Conservation (phyloP, 371 early-diverging fungal species). For the Syncephalastrum contaminatum region DNA sequence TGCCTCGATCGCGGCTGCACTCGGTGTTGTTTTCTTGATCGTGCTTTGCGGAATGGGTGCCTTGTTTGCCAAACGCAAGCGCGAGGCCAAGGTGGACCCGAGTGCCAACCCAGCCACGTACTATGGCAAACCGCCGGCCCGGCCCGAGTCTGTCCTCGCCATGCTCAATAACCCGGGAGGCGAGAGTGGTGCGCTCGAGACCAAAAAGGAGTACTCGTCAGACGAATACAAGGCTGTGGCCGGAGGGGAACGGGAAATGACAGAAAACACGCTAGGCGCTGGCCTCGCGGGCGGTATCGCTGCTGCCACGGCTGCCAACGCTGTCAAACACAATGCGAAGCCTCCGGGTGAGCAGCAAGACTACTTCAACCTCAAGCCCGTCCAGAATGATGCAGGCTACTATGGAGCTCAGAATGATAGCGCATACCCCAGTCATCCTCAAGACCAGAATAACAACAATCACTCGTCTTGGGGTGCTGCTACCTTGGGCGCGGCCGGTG, state of each 20-base stretch:
- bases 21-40: constrained; percentile 67
- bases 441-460: too few relatives aligned
- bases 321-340: not conserved
- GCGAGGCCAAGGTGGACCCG: constrained; percentile 32
- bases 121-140: constrained; percentile 45
- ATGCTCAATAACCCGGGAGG: constrained; percentile 21
- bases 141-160: constrained; percentile 41
- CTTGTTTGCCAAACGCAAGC: constrained; percentile 31
- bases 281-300: constrained; percentile 23
- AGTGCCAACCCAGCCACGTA: constrained; percentile 31
- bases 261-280: constrained; percentile 1
- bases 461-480: too few relatives aligned
- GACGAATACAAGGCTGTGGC: not conserved
- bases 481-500: too few relatives aligned
- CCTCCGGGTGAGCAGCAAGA: not conserved
- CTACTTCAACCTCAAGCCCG: constrained; percentile 3
- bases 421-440: too few relatives aligned
- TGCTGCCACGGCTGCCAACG: constrained; percentile 12
- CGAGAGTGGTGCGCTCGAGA: constrained; percentile 5
- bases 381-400: constrained; percentile 15
- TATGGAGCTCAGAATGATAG: too few relatives aligned
- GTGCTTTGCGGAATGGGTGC: constrained; percentile 58
- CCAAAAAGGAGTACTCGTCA: constrained; percentile 1
- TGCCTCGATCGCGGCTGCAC: constrained; percentile 65
- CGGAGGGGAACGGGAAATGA: constrained; percentile 11